phyloP scores from a whole-genome alignment of 306 rosid genomes.

The Clitoria ternatea region DNA sequence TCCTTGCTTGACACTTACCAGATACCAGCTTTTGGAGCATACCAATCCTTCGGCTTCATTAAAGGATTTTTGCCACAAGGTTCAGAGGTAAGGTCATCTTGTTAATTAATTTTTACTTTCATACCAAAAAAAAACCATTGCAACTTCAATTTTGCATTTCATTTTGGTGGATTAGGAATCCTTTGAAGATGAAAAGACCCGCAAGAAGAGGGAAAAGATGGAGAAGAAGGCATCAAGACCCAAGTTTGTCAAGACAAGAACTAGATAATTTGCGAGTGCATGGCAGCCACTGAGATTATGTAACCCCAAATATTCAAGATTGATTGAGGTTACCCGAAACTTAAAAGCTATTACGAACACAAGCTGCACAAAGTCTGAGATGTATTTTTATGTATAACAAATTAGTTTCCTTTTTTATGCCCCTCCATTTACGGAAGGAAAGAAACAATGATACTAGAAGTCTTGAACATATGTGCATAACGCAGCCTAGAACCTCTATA shows the following conservation, averaged over 20 bases:
- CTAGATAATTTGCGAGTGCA: slow-evolving; percentile 40
- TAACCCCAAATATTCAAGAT: slow-evolving; percentile 8
- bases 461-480: not conserved
- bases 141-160: slow-evolving; percentile 10
- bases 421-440: slow-evolving; percentile 2
- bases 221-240: slow-evolving; percentile 85
- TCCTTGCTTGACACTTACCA: slow-evolving; percentile 30
- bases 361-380: not conserved
- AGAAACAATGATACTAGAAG: not conserved
- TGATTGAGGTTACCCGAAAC: not conserved
- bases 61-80: slow-evolving; percentile 62
- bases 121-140: not conserved
- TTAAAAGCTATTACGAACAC: not conserved
- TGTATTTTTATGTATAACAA: slow-evolving; percentile 15
- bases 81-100: slow-evolving; percentile 54
- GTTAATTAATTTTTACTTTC: not conserved
- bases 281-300: not conserved
- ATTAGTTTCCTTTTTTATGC: not conserved
- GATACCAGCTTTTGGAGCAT: slow-evolving; percentile 89
- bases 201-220: slow-evolving; percentile 94
- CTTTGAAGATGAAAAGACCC: slow-evolving; percentile 81
- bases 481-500: not conserved
- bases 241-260: slow-evolving; percentile 71
- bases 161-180: slow-evolving; percentile 51
- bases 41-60: slow-evolving; percentile 73